phyloP scores from a whole-genome alignment of 2,329 filamentous ascomycete genomes.

The Ophiosphaerella herpotricha region DNA sequence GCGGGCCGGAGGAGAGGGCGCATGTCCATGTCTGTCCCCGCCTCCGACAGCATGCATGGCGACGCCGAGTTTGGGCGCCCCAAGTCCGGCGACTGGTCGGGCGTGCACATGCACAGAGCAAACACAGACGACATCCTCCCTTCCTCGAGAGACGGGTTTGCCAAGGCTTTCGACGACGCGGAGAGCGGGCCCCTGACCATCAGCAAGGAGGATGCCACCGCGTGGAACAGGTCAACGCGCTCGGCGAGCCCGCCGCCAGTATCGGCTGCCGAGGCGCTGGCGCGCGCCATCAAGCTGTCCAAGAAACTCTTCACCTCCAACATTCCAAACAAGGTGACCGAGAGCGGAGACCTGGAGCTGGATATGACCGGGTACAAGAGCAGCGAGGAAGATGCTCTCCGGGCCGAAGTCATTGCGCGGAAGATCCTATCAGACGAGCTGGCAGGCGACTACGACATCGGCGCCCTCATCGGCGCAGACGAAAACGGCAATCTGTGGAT shows the following conservation, averaged over 20 bases:
- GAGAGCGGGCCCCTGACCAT: slow-evolving; percentile 36
- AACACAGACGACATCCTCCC: slow-evolving; percentile 61
- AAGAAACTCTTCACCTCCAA: slow-evolving; percentile 87
- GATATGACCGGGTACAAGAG: slow-evolving; percentile 98
- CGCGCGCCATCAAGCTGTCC: slow-evolving; percentile 81
- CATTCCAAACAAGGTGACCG: slow-evolving; percentile 90
- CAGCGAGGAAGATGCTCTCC: slow-evolving; percentile 87
- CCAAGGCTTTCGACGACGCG: slow-evolving; percentile 34
- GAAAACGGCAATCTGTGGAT: slow-evolving; percentile 99
- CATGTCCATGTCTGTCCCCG: slow-evolving; percentile 36
- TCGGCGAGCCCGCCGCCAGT: slow-evolving; percentile 79
- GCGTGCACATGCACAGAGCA: slow-evolving; percentile 47
- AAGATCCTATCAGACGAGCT: slow-evolving; percentile 92
- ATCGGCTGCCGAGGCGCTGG: slow-evolving; percentile 74
- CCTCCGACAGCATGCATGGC: slow-evolving; percentile 24
- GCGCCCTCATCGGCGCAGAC: slow-evolving; percentile 91
- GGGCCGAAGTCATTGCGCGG: slow-evolving; percentile 89
- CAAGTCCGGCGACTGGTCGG: slow-evolving; percentile 44
- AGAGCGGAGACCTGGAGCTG: slow-evolving; percentile 91
- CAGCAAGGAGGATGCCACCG: slow-evolving; percentile 40
- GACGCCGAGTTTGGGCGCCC: slow-evolving; percentile 25
- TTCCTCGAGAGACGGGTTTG: slow-evolving; percentile 47
- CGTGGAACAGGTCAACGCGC: slow-evolving; percentile 49
- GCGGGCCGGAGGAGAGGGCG: slow-evolving; percentile 28
- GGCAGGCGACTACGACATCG: slow-evolving; percentile 94